These are phyloP conservation scores for Hippophae rhamnoides DNA, from an alignment of 306 rosid species.

Conservation along the genomic window DNA sequence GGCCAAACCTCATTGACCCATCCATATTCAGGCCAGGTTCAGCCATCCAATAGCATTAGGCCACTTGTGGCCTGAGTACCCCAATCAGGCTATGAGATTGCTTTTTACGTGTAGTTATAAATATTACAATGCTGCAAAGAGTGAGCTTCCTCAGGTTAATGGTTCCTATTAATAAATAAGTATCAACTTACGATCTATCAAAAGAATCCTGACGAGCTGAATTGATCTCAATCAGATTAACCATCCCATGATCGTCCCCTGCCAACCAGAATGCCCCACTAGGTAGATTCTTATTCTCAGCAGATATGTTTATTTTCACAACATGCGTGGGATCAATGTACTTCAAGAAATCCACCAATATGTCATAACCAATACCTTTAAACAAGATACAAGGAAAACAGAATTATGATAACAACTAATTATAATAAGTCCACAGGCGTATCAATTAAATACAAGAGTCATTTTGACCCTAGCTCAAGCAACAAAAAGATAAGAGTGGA, in stretches of 20 bases:
- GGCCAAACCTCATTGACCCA: too few species aligned
- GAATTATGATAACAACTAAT: neutral
- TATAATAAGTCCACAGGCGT: too few species aligned
- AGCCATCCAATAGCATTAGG: too few species aligned
- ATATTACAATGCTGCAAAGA: too few species aligned
- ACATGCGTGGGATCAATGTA: constrained; percentile 69
- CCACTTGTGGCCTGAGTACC: too few species aligned
- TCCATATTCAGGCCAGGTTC: too few species aligned
- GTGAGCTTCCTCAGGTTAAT: too few species aligned
- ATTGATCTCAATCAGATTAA: constrained; percentile 55
- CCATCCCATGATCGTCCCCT: constrained; percentile 23
- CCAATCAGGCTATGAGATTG: too few species aligned
- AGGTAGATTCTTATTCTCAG: constrained; percentile 67
- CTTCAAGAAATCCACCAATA: constrained; percentile 66
- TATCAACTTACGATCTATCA: constrained; percentile 66
- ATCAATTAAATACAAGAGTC: neutral
- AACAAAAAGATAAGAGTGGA: constrained; percentile 1
- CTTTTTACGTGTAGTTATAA: too few species aligned
- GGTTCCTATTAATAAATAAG: neutral
- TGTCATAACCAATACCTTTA: constrained; percentile 74
- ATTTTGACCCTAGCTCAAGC: neutral
- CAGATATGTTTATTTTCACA: constrained; percentile 63
- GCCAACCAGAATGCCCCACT: constrained; percentile 73
- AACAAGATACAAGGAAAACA: constrained; percentile 19
- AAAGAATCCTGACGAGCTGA: constrained; percentile 66